A percentile compares a stretch with the other conserved stretches of the same genome.
phyloP scores from a whole-genome alignment of 2,329 filamentous ascomycete species.

The Aspergillus intermedius region DNA sequence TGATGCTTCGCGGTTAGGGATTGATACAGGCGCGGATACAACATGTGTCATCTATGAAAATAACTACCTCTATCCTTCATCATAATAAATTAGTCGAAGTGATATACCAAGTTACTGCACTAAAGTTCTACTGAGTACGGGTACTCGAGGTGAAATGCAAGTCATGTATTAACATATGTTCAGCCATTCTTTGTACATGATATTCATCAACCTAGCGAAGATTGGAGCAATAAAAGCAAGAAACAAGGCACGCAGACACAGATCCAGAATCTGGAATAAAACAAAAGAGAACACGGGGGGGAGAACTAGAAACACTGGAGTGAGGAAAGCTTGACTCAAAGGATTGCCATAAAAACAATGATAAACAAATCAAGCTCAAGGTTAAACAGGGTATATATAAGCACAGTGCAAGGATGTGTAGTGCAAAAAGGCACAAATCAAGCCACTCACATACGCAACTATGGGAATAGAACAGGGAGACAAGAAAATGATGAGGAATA shows the following conservation, averaged over 20 bases:
- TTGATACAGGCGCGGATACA: not conserved
- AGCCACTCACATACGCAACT: slow-evolving; percentile 5
- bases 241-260: not conserved
- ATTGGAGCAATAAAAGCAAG: not conserved
- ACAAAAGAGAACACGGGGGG: not conserved
- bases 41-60: not conserved
- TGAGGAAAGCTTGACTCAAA: not conserved
- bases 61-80: not conserved
- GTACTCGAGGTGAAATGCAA: not conserved
- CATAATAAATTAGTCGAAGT: not conserved
- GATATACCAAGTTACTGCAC: too few relatives aligned
- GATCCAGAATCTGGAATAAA: not conserved
- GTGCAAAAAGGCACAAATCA: slow-evolving; percentile 1
- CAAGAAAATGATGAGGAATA: not conserved
- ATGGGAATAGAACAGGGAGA: not conserved
- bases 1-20: not conserved
- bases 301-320: not conserved
- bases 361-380: not conserved
- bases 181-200: not conserved
- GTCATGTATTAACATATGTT: not conserved
- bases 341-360: not conserved
- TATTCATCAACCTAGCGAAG: not conserved
- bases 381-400: slow-evolving; percentile 7
- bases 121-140: too few relatives aligned
- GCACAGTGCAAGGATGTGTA: slow-evolving; percentile 1